Evolutionary conservation across 2,329 filamentous ascomycete species (phyloP).

Genomic region (Aspergillus sergii): DNA sequence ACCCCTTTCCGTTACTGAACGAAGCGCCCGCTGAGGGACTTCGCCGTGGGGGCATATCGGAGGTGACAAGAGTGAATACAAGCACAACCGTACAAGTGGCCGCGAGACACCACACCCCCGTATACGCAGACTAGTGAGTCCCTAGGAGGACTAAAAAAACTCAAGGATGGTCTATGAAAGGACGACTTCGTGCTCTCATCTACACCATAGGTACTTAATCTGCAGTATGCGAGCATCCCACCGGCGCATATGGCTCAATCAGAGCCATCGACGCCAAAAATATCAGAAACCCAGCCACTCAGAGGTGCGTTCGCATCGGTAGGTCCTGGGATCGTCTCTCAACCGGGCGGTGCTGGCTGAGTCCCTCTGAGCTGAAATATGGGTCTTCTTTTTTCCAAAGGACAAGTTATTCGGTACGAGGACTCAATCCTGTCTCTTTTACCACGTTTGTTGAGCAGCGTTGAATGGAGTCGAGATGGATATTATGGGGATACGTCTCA

Average conservation of each 20-base stretch:
- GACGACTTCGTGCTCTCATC: not conserved
- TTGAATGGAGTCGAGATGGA: not conserved
- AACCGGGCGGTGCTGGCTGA: not conserved
- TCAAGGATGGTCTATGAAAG: not conserved
- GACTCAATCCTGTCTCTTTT: not conserved
- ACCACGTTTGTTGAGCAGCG: not conserved
- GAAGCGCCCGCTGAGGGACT: not conserved
- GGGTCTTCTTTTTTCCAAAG: not conserved
- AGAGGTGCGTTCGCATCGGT: slow-evolving; percentile 1
- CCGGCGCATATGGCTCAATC: slow-evolving; percentile 1
- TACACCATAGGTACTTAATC: slow-evolving; percentile 1
- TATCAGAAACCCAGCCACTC: slow-evolving; percentile 7
- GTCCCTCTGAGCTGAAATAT: slow-evolving; percentile 2
- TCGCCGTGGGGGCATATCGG: not conserved
- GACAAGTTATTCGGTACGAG: not conserved
- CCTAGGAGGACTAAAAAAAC: slow-evolving; percentile 4
- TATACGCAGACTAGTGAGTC: not conserved
- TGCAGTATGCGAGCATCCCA: not conserved
- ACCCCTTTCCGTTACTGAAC: not conserved
- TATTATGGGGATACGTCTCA: not conserved
- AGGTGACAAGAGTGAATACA: not conserved
- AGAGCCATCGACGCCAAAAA: not conserved
- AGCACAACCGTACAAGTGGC: not conserved
- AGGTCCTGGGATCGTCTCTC: slow-evolving; percentile 4
- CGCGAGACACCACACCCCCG: not conserved